Evolutionary conservation across 2,329 filamentous ascomycete genomes (phyloP).

Genomic region (Incumbomyces delicatus): DNA sequence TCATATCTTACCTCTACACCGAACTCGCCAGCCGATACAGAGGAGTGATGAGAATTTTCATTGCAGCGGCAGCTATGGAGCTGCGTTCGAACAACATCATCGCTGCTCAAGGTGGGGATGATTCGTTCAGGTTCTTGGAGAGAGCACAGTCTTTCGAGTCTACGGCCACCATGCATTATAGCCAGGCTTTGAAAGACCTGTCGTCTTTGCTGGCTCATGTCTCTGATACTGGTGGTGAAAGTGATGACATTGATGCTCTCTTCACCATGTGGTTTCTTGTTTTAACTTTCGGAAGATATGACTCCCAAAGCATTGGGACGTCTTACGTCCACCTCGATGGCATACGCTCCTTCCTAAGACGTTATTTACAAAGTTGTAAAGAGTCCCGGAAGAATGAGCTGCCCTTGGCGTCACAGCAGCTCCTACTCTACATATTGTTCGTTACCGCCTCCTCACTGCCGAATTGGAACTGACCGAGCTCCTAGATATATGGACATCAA

Average conservation of each 20-base stretch:
- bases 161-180: neutral
- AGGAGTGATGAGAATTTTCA: slow-evolving; percentile 10
- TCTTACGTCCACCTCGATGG: slow-evolving; percentile 8
- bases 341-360: slow-evolving; percentile 7
- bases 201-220: slow-evolving; percentile 7
- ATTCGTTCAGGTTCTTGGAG: neutral
- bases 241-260: slow-evolving; percentile 6
- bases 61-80: slow-evolving; percentile 10
- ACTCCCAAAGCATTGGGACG: slow-evolving; percentile 1
- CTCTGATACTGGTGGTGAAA: neutral
- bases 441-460: slow-evolving; percentile 2
- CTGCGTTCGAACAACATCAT: slow-evolving; percentile 3
- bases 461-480: too few species aligned
- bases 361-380: slow-evolving; percentile 1
- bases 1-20: slow-evolving; percentile 9
- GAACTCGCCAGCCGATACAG: slow-evolving; percentile 3
- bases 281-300: slow-evolving; percentile 6
- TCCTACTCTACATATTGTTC: slow-evolving; percentile 8
- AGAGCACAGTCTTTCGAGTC: slow-evolving; percentile 2
- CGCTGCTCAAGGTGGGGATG: neutral
- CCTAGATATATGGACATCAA: too few species aligned
- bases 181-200: slow-evolving; percentile 8
- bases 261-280: neutral
- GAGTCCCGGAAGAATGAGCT: neutral
- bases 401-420: slow-evolving; percentile 6